Evolutionary conservation across 2,329 filamentous ascomycete genomes (phyloP), one percentile per base, ranked within the genome.

Genomic region (Decorospora gaudefroyi): DNA sequence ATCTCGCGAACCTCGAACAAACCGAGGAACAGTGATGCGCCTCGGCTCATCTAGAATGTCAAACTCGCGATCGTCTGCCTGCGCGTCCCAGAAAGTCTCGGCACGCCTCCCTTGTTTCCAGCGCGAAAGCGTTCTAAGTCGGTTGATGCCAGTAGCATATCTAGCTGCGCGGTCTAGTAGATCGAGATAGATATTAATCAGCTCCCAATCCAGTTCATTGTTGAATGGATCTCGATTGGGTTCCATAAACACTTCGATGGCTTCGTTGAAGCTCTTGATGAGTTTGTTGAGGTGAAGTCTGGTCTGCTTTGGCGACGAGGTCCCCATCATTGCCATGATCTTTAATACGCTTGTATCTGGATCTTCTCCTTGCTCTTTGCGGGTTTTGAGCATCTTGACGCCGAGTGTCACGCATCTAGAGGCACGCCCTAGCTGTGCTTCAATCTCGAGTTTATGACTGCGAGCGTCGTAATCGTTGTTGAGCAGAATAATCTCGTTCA

Each of bases 1-100:
- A 3, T 72, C 62, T 1, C 78, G 74, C 63, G 82, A 82, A 3
- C 72, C 77, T 4, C 78, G 74, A 6, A 76, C 70, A 64, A 87
- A 96, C 1, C 79, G 79, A 2, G 79, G 69, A 4, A 88, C 78
- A 44, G 78, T 70, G 2, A 75, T 68, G 44, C 91, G 83, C 49
- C 93, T 76, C 9, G 80, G 85, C 13, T 79, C 76, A 61, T 90
- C 82, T 30, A 85, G 79, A 4, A 80, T 71, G 66, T 99, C 93
- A 83, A 90, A 99, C 71, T 99, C 93, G 43, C 90, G 80, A 67
- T 96, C 90, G 64, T 96, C 89, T 4, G 81, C 76, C 19, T 79
- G 75, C 53, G 78, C 66, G 45, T 95, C 86, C 93, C 93, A 99
- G 61, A 84, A 89, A 0, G 62, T 69, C 66, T 99, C 91, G 4